phyloP scores from a whole-genome alignment of 2,329 filamentous ascomycete species.

The Fusarium torulosum region DNA sequence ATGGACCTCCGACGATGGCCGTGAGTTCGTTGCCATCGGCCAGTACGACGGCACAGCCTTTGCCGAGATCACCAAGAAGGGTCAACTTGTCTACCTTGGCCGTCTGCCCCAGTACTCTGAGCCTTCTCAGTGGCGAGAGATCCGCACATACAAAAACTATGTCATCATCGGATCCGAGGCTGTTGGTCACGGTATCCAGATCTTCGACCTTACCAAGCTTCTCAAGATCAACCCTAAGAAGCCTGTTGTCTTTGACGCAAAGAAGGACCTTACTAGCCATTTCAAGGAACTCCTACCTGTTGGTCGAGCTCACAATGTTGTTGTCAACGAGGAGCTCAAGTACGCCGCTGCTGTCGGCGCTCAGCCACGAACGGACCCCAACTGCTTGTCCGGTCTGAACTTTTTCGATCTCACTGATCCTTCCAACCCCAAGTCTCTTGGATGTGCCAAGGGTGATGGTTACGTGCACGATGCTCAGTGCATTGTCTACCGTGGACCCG shows the following conservation, averaged over 20 bases:
- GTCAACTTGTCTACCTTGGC: conserved; percentile 61
- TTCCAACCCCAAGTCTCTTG: conserved; percentile 63
- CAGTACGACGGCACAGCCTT: conserved; percentile 65
- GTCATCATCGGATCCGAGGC: conserved; percentile 60
- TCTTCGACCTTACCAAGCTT: conserved; percentile 71
- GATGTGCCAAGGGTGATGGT: conserved; percentile 66
- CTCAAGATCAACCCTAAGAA: conserved; percentile 58
- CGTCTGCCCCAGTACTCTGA: conserved; percentile 59
- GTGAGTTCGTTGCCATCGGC: conserved; percentile 63
- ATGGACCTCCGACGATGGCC: conserved; percentile 61
- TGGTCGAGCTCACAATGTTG: conserved; percentile 66
- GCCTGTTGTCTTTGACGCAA: conserved; percentile 52
- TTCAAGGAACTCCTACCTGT: conserved; percentile 51
- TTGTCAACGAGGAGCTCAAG: conserved; percentile 61
- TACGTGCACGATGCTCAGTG: conserved; percentile 74
- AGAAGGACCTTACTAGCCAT: conserved; percentile 53
- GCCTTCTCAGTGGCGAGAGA: conserved; percentile 56
- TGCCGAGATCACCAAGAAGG: conserved; percentile 60
- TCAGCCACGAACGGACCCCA: conserved; percentile 53
- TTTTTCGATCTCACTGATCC: conserved; percentile 70
- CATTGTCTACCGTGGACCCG: conserved; percentile 65
- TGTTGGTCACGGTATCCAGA: conserved; percentile 68
- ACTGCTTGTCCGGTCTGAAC: conserved; percentile 65
- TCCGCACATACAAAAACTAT: conserved; percentile 55
- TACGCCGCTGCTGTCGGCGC: conserved; percentile 62